A percentile compares a stretch with the other conserved stretches of the same genome.
Evolutionary conservation across 2,329 filamentous ascomycete genomes (phyloP).

Genomic region (Achaetomium macrosporum): DNA sequence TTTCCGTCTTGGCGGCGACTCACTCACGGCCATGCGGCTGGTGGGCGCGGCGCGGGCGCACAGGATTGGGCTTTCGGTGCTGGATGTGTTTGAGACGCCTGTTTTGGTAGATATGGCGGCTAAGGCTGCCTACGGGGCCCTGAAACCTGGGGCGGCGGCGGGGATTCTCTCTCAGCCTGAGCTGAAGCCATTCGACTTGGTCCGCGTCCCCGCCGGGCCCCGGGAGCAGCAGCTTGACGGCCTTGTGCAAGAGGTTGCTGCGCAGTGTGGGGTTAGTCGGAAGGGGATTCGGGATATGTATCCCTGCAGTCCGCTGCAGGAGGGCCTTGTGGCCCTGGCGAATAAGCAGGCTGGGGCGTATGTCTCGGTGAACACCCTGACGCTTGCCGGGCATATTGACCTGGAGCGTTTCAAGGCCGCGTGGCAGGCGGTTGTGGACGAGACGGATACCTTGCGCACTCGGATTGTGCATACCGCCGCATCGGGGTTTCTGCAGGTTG

Average conservation of each 20-base stretch:
- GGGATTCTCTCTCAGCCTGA: no score
- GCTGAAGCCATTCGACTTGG: slow-evolving; percentile 16
- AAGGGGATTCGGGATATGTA: slow-evolving; percentile 31
- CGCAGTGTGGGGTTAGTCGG: slow-evolving; percentile 11
- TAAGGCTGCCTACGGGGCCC: no score
- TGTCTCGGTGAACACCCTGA: slow-evolving; percentile 28
- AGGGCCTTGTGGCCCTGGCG: slow-evolving; percentile 35
- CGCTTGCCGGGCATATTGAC: slow-evolving; percentile 20
- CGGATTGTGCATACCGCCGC: slow-evolving; percentile 18
- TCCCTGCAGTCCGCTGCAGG: slow-evolving; percentile 37
- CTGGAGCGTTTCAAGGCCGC: slow-evolving; percentile 26
- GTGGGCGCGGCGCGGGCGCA: slow-evolving; percentile 33
- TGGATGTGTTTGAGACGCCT: slow-evolving; percentile 23
- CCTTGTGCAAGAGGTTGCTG: slow-evolving; percentile 14
- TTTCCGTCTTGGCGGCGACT: slow-evolving; percentile 33
- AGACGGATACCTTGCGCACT: slow-evolving; percentile 21
- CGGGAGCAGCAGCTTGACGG: slow-evolving; percentile 9
- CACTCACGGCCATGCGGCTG: slow-evolving; percentile 36
- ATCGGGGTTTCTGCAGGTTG: slow-evolving; percentile 19
- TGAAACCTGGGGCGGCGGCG: no score
- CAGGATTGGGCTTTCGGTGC: slow-evolving; percentile 18
- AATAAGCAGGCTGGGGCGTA: slow-evolving; percentile 34
- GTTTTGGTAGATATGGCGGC: slow-evolving; percentile 18
- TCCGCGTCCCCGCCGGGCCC: no score
- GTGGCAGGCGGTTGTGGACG: slow-evolving; percentile 24